Percentiles rank a stretch among this genome's conserved stretches.
Evolutionary conservation across 495 filamentous ascomycete genomes (phyloP).

Genomic region (Aspergillus kassunensis): DNA sequence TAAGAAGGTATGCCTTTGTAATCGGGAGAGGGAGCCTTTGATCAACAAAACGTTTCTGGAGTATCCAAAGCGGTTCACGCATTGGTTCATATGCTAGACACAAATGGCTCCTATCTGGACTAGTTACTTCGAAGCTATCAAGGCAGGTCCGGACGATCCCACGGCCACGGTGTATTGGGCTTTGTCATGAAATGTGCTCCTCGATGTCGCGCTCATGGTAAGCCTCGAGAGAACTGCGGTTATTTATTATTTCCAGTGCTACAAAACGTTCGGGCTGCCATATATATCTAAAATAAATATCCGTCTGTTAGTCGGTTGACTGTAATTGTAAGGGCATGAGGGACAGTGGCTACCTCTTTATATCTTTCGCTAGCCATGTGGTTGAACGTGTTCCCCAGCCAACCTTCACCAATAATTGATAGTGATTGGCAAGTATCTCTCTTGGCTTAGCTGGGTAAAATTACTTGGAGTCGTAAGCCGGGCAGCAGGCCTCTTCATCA

Average conservation of each 20-base stretch:
- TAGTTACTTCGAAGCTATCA: constrained; percentile 21
- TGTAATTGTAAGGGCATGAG: no score
- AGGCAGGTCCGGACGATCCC: constrained; percentile 13
- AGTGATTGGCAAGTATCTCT: no score
- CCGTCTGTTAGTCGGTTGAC: no score
- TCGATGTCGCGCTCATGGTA: constrained; percentile 26
- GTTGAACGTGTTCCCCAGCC: constrained; percentile 41
- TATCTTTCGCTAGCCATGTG: constrained; percentile 7
- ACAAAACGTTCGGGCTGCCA: no score
- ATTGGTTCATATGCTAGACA: constrained; percentile 35
- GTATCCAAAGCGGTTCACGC: constrained; percentile 26
- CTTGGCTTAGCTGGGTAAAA: no score
- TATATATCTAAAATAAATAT: no score
- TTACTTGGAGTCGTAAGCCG: no score
- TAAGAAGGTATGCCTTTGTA: constrained; percentile 26
- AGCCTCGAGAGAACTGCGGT: constrained; percentile 11
- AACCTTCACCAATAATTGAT: constrained; percentile 19
- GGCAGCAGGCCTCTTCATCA: no score
- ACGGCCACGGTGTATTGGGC: constrained; percentile 22
- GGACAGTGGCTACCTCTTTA: no score
- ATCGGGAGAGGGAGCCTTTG: constrained; percentile 17
- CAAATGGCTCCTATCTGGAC: constrained; percentile 27
- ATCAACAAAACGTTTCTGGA: constrained; percentile 20
- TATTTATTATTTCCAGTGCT: constrained; percentile 18
- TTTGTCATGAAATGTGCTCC: constrained; percentile 16